Evolutionary conservation across 2,329 filamentous ascomycete species (phyloP).

Genomic region (Aspergillus sp.): DNA sequence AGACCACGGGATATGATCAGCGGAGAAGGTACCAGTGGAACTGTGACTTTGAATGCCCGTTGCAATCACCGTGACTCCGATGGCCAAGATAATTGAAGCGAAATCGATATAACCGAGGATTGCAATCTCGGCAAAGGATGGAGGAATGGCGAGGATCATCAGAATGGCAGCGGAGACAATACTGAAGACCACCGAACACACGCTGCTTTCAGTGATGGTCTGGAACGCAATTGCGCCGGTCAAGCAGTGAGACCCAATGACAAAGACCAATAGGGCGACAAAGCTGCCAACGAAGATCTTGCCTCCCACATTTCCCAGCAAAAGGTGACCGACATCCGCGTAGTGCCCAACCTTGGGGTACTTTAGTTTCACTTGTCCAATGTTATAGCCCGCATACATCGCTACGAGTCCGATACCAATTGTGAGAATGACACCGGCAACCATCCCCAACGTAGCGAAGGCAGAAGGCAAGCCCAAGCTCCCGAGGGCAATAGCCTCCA

Average conservation of each 20-base stretch:
- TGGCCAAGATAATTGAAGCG: slow-evolving; percentile 33
- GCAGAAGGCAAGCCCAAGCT: slow-evolving; percentile 48
- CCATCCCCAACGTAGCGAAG: slow-evolving; percentile 49
- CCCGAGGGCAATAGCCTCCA: slow-evolving; percentile 53
- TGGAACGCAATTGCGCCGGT: slow-evolving; percentile 51
- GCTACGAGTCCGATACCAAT: slow-evolving; percentile 42
- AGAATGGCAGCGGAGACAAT: slow-evolving; percentile 44
- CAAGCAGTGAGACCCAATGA: slow-evolving; percentile 48
- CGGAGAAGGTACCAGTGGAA: slow-evolving; percentile 18
- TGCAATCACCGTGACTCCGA: slow-evolving; percentile 36
- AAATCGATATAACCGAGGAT: slow-evolving; percentile 39
- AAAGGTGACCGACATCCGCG: slow-evolving; percentile 45
- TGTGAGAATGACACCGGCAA: slow-evolving; percentile 46
- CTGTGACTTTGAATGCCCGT: slow-evolving; percentile 30
- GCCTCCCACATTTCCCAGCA: slow-evolving; percentile 44
- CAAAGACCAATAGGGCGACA: slow-evolving; percentile 45
- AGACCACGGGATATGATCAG: slow-evolving; percentile 11
- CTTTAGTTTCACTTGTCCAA: slow-evolving; percentile 40
- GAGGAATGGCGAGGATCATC: slow-evolving; percentile 34
- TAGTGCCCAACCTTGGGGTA: slow-evolving; percentile 46
- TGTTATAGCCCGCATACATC: slow-evolving; percentile 45
- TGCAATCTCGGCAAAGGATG: slow-evolving; percentile 36
- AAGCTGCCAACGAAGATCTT: slow-evolving; percentile 44
- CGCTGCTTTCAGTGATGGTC: slow-evolving; percentile 38
- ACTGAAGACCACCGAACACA: slow-evolving; percentile 43